Conservation (phyloP, 208 protist species). For the Naegleria fowleri region DNA sequence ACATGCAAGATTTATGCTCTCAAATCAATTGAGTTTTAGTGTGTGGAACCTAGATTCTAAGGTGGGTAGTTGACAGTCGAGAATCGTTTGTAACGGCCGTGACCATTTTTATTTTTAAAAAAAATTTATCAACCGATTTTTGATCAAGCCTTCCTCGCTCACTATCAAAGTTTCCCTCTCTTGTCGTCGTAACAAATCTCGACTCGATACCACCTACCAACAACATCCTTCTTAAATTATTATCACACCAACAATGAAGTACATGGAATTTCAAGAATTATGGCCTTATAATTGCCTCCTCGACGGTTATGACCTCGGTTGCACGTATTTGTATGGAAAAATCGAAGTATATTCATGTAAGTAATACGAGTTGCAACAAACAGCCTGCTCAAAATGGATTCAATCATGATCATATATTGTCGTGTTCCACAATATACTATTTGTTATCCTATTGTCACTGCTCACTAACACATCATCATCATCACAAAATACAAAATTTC, state of each 20-base stretch:
- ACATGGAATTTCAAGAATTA: not conserved
- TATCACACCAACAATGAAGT: conserved; percentile 14
- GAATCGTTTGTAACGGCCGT: too few species aligned
- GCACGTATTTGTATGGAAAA: not conserved
- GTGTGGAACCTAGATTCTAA: too few species aligned
- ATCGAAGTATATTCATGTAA: conserved; percentile 3
- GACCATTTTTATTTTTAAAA: too few species aligned
- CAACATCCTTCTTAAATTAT: too few species aligned
- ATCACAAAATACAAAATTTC: not conserved
- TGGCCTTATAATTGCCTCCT: not conserved
- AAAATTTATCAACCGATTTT: too few species aligned
- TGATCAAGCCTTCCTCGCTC: too few species aligned
- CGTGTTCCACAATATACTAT: not conserved
- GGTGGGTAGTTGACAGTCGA: too few species aligned
- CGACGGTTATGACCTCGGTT: not conserved
- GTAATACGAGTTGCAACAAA: not conserved
- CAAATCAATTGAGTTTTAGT: too few species aligned
- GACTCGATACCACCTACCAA: too few species aligned
- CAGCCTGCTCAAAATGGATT: not conserved
- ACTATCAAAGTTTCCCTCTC: too few species aligned
- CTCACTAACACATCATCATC: not conserved
- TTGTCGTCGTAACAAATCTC: too few species aligned
- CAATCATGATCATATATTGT: not conserved
- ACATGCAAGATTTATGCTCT: too few species aligned
- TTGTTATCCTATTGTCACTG: not conserved